phyloP scores from a whole-genome alignment of 2,329 filamentous ascomycete species.

The Fusarium metavorans region DNA sequence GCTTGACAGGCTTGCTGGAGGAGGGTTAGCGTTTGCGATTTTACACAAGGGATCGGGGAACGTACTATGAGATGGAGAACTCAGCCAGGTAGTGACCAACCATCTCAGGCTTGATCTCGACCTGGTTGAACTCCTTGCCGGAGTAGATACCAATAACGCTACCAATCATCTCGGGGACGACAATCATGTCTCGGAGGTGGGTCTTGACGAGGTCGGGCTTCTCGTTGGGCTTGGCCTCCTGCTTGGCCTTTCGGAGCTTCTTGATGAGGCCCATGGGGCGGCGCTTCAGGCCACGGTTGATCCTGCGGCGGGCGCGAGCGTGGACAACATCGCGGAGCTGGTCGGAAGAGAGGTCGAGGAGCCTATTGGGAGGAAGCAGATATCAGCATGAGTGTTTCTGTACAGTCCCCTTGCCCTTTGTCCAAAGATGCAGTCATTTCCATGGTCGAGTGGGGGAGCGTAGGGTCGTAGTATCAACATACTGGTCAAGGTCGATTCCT shows the following conservation, averaged over 20 bases:
- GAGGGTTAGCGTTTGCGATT: conserved; percentile 60
- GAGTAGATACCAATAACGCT: conserved; percentile 99
- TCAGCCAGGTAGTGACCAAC: conserved; percentile 99
- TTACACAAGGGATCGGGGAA: conserved; percentile 47
- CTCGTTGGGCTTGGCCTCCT: conserved; percentile 99
- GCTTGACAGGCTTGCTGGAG: conserved; percentile 97
- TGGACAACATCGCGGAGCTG: conserved; percentile 99
- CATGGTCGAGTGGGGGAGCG: conserved; percentile 44
- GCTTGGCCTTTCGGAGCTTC: conserved; percentile 99
- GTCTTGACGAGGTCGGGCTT: conserved; percentile 99
- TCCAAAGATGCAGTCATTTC: conserved; percentile 17
- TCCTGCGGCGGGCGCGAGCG: conserved; percentile 96
- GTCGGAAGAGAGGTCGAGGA: conserved; percentile 98
- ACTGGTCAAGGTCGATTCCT: conserved; percentile 99
- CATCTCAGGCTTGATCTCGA: conserved; percentile 99
- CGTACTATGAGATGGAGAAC: conserved; percentile 99
- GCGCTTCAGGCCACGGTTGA: conserved; percentile 99
- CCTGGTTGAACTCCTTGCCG: conserved; percentile 99
- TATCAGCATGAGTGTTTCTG: conserved; percentile 38
- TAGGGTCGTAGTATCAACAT: conserved; percentile 60
- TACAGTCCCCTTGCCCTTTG: conserved; percentile 6
- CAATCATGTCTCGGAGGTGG: conserved; percentile 99
- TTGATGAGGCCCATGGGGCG: conserved; percentile 99
- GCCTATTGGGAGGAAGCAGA: conserved; percentile 66
- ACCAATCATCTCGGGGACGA: conserved; percentile 99